A percentile compares a stretch with the other conserved stretches of the same genome.
phyloP scores from a whole-genome alignment of 768 basidiomycete species.

The Mycena rosella region DNA sequence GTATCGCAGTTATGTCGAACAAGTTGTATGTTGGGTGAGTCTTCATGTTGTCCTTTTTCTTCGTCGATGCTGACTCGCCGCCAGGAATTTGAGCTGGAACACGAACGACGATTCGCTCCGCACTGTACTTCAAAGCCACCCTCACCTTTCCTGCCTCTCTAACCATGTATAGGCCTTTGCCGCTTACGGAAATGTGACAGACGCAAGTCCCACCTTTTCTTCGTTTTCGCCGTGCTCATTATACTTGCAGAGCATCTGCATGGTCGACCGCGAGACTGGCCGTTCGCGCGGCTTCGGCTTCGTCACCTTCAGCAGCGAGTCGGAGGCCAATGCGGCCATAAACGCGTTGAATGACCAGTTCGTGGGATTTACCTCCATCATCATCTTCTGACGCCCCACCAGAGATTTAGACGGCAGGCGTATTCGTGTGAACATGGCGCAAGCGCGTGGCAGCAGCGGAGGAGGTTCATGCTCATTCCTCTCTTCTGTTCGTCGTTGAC shows the following conservation, averaged over 20 bases:
- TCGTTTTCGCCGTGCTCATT: background rate
- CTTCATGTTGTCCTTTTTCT: background rate
- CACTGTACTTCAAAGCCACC: conserved; percentile 54
- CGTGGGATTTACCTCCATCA: no score
- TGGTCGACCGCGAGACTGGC: conserved; percentile 58
- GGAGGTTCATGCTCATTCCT: conserved; percentile 40
- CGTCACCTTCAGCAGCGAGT: conserved; percentile 74
- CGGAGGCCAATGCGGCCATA: conserved; percentile 87
- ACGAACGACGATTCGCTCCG: conserved; percentile 93
- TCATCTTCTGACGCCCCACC: no score
- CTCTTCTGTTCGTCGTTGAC: conserved; percentile 41
- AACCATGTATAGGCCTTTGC: conserved; percentile 76
- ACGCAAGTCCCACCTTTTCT: conserved; percentile 76
- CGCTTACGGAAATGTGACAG: conserved; percentile 82
- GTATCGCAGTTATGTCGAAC: conserved; percentile 23
- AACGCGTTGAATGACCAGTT: conserved; percentile 81
- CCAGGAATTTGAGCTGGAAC: conserved; percentile 95
- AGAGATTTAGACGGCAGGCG: conserved; percentile 77
- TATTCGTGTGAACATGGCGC: conserved; percentile 1
- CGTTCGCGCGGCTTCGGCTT: conserved; percentile 98
- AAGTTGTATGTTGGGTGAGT: conserved; percentile 36
- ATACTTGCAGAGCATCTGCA: background rate
- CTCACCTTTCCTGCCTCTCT: conserved; percentile 31
- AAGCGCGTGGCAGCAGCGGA: conserved; percentile 60
- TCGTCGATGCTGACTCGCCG: conserved; percentile 21